Evolutionary conservation across 441 rosid species (phyloP), one percentile per base, ranked within the genome.

Genomic region (Adansonia madagascariensis): DNA sequence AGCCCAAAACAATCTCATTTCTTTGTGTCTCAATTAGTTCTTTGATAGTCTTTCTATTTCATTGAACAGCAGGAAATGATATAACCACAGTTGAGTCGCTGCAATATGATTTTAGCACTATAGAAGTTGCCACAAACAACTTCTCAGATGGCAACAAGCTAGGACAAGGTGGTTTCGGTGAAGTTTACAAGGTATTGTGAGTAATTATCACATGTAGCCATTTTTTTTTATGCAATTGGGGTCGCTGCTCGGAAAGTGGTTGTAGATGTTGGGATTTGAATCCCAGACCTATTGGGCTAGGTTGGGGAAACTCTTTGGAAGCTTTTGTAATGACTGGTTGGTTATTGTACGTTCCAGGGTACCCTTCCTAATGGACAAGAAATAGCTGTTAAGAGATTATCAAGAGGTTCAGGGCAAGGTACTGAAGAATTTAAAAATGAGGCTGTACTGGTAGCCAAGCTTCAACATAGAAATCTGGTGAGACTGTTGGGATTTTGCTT

Each of bases 161-260:
- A 69, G 93, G 91, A 24, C 80, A 46, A 47, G 92, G 94, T 10
- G 92, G 94, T 69, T 90, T 89, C 77, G 89, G 91, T 46, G 82
- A 75, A 52, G 93, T 90, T 75, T 90, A 82, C 80, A 83, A 82
- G 88, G 90, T 88, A 77, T 3, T 18, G 0, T 1, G 22, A 43
- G 52, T 66, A 12, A 3, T 61, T 0, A 35, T 35, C 39, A 2
- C 39, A 35, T 35, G 39, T 35, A 35, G 39, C 39, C 27, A 24
- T n/a, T 9, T 6, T 46, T 17, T 12, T 46, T 10, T 47, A 1
- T 18, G 27, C 27, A 24, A 24, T 24, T 24, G 27, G 27, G 27
- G 27, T 24, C 27, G 27, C 27, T 24, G 27, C 27, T 24, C 12
- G 15, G 8, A 8, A 67, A 49, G n/a, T 15, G 15, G 27, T 3